phyloP scores from a whole-genome alignment of 78 protist species.

The Dictyostelium intermedium region DNA sequence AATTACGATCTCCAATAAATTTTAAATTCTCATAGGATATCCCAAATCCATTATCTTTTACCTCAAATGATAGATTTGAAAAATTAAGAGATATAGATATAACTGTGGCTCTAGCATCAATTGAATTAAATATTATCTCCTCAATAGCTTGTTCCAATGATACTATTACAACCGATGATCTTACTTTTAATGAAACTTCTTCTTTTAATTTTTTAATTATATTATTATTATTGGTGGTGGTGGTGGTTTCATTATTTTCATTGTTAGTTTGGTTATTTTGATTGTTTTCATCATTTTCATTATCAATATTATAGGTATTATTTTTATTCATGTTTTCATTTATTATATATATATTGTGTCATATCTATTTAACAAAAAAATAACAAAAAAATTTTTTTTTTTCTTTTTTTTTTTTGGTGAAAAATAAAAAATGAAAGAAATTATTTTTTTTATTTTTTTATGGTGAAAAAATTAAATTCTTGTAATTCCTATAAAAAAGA shows the following conservation, averaged over 20 bases:
- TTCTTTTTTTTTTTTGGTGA: no score
- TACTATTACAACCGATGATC: conserved; percentile 22
- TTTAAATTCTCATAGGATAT: not conserved
- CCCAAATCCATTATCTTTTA: conserved; percentile 40
- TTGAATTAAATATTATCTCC: conserved; percentile 50
- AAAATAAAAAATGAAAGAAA: no score
- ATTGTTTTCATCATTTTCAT: not conserved
- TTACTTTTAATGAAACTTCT: conserved; percentile 12
- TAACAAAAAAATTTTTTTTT: no score
- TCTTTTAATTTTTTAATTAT: conserved; percentile 24
- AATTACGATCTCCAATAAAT: conserved; percentile 9
- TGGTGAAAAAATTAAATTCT: no score
- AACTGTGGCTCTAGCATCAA: conserved; percentile 20
- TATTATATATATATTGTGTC: no score
- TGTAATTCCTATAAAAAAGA: no score
- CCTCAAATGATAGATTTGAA: conserved; percentile 24
- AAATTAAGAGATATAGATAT: not conserved
- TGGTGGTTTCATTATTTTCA: not conserved
- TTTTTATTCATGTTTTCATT: no score
- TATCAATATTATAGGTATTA: no score
- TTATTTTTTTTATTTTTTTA: no score
- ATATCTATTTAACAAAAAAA: no score
- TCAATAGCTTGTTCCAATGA: conserved; percentile 58
- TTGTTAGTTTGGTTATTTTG: no score
- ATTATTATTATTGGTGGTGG: not conserved